phyloP scores from a whole-genome alignment of 2,329 filamentous ascomycete genomes.

The Aspergillus arachidicola region DNA sequence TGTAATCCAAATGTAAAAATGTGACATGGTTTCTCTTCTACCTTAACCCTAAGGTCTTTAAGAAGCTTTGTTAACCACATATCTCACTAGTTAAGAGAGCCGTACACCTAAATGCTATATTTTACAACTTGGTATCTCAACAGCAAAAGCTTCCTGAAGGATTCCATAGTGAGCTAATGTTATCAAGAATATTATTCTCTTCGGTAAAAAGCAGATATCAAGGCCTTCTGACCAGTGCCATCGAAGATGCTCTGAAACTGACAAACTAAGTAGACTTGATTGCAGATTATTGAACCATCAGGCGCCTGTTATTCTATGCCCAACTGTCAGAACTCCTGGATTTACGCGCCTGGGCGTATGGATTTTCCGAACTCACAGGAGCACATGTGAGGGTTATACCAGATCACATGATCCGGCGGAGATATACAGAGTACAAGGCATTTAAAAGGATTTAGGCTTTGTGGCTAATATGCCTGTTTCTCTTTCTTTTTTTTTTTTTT shows the following conservation, averaged over 20 bases:
- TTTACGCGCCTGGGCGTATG: background rate
- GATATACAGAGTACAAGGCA: background rate
- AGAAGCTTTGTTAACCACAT: too few species aligned
- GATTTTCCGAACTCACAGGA: background rate
- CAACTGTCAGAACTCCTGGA: background rate
- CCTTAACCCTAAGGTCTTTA: too few species aligned
- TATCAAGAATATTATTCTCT: too few species aligned
- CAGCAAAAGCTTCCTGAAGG: too few species aligned
- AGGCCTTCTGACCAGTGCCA: too few species aligned
- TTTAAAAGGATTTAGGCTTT: background rate
- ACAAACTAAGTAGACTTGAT: background rate
- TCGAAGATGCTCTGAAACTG: background rate
- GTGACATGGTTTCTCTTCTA: too few species aligned
- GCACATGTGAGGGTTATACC: background rate
- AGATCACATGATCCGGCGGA: background rate
- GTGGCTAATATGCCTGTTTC: background rate
- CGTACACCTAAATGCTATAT: too few species aligned
- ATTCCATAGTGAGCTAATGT: too few species aligned
- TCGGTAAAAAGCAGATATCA: too few species aligned
- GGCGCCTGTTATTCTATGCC: background rate
- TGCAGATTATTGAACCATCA: background rate
- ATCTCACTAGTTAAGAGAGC: too few species aligned
- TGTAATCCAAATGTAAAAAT: too few species aligned
- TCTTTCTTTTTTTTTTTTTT: background rate
- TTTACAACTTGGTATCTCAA: too few species aligned